These are phyloP conservation scores for Dactylis glomerata DNA, from an alignment of 176 grass and related monocot species.

Conservation along the genomic window DNA sequence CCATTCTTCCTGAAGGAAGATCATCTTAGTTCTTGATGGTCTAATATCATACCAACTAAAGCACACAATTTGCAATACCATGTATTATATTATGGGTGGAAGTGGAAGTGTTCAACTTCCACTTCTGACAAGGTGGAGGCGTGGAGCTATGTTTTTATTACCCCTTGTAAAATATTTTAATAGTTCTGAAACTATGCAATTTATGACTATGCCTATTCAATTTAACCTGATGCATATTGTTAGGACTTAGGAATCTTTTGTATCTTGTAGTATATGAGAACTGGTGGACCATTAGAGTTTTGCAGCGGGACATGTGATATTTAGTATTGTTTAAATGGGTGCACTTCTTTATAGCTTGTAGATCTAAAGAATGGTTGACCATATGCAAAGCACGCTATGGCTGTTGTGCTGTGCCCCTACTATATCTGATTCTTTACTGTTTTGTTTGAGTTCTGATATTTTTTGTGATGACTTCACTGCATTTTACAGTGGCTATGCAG, in stretches of 20 bases:
- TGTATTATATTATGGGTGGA: conserved; percentile 9
- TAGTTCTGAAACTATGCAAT: neutral
- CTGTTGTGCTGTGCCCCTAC: neutral
- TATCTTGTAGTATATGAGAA: conserved; percentile 24
- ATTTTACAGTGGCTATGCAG: conserved; percentile 91
- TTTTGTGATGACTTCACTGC: conserved; percentile 15
- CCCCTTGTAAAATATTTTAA: neutral
- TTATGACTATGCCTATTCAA: conserved; percentile 12
- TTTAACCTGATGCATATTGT: neutral
- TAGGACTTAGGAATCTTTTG: conserved; percentile 6
- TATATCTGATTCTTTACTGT: neutral
- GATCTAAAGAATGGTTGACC: neutral
- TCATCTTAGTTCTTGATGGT: neutral
- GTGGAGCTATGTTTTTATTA: neutral
- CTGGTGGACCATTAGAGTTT: neutral
- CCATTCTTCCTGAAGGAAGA: conserved; percentile 12
- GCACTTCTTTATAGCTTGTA: neutral
- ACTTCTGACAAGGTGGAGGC: neutral
- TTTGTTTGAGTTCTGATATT: conserved; percentile 15
- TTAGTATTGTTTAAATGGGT: conserved; percentile 1
- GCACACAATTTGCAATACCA: neutral
- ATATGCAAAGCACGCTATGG: neutral
- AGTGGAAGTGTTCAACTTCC: neutral
- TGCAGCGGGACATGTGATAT: neutral
- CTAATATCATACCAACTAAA: conserved; percentile 14